Evolutionary conservation across 805 yeast genomes (phyloP), one percentile per base, ranked within the genome.

Genomic region (Saccharomycopsis vini): DNA sequence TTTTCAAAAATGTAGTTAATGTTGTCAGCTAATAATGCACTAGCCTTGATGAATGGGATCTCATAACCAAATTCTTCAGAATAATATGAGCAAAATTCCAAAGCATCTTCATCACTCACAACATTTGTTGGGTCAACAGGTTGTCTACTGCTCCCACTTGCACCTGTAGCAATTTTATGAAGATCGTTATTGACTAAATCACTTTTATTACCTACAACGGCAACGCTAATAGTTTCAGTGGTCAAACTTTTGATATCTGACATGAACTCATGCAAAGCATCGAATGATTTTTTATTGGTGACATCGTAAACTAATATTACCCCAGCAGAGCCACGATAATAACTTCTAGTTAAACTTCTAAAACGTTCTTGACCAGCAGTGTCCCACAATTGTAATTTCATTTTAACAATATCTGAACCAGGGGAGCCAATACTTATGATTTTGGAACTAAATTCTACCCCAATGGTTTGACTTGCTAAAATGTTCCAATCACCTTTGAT

Each of bases 11-110:
- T 63, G 10, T 62, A 62, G n/a, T 58, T 59, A 3, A 72, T 61
- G 38, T 68, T 65, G n/a, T 54, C 54, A 4, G 73, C 72, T 1
- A 63, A 53, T 23, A 58, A 46, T 2, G 77, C 73, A 23, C 73
- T 68, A 1, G 67, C 55, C 41, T 58, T 54, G 22, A 72, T 47
- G 28, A 62, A 60, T 30, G 69, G 67, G 20, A 69, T 60, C 16
- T 58, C 54, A 6, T 63, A 61, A 23, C 47, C 54, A 16, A 57
- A 36, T 15, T 49, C 50, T 28, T 47, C 46, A 4, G 56, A 50
- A 32, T 62, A 60, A 36, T 50, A 42, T 23, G 52, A 32, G 22
- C 63, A 56, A 33, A 67, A 68, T 29, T 56, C 57, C 12, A 53
- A 47, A 1, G 62, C 66, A 24, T 65, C 70, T 5, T 59, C 58